Base-by-base conservation (phyloP, 495 filamentous ascomycete species). In the Pyrenopolyporus hunteri region DNA sequence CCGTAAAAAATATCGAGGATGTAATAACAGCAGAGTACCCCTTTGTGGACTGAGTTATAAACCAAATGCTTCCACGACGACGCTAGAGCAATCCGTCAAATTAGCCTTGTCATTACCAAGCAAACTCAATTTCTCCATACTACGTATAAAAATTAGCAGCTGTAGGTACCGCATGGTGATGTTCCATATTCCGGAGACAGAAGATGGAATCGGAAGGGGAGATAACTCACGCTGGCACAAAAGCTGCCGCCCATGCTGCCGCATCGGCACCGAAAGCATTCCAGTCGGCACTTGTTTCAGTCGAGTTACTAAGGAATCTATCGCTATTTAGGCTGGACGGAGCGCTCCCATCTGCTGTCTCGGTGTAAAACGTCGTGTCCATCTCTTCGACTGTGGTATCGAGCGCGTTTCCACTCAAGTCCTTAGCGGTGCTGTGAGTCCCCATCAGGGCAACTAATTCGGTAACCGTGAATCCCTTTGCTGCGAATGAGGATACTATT, bases 381-480 rank as follows among this genome's bases (percentile, higher is more conserved):
- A 61, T 36, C 2, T 66, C 36, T 9, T 45, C 42, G 3, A 61
- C 47, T 0, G 57, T 58, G 2, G 40, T 43, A 43, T 66, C 63
- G 7, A 66, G 53, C 0, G 25, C 35, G 8, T 66, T 17, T 23
- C 63, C 63, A 13, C 39, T 45, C 7, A 52, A 28, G 20, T 66
- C 63, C 35, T 62, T 66, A 4, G 57, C 63, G 5, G 57, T 40
- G 17, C 59, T 64, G 22, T 70, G 68, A 6, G 64, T 35, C 20
- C 64, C 68, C 0, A 70, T 43, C 8, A 70, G 64, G 8, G 68
- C 64, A 10, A 70, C 57, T 2, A 70, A 16, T 23, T 70, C 68
- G 2, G 52, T 54, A 10, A 49, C 28, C 2, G 64, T 48, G 49
- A 70, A 70, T 8, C 64, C 64, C 46, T 63, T 70, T 1, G 59